Conservation (phyloP, 768 basidiomycete species). For the Gyrodon lividus region DNA sequence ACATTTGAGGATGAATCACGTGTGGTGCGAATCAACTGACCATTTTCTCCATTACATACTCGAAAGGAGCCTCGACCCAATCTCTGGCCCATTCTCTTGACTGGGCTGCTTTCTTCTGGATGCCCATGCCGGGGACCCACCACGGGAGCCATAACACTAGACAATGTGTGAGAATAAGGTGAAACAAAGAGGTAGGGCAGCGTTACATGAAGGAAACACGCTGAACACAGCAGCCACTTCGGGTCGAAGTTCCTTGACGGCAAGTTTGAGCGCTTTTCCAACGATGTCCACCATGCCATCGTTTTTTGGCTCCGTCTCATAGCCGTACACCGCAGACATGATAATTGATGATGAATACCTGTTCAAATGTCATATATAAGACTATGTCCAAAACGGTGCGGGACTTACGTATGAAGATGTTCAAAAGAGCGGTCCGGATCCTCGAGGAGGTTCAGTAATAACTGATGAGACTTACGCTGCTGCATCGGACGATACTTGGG, state of each 20-base stretch:
- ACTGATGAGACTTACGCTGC: slow-evolving; percentile 25
- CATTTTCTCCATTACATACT: slow-evolving; percentile 13
- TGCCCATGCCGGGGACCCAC: slow-evolving; percentile 30
- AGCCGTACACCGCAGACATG: slow-evolving; percentile 33
- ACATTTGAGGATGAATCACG: background rate
- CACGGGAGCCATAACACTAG: slow-evolving; percentile 24
- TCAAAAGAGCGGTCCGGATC: slow-evolving; percentile 22
- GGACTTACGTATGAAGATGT: slow-evolving; percentile 20
- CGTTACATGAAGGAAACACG: slow-evolving; percentile 10
- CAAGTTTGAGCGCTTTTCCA: slow-evolving; percentile 24
- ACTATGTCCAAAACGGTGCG: background rate
- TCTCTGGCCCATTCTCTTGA: slow-evolving; percentile 15
- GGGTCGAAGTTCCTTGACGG: slow-evolving; percentile 22
- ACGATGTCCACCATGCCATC: slow-evolving; percentile 30
- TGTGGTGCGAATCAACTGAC: slow-evolving; percentile 4
- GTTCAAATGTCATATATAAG: background rate
- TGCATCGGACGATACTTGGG: slow-evolving; percentile 33
- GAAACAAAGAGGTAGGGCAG: background rate
- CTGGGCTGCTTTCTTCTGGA: slow-evolving; percentile 24
- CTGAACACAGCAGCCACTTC: slow-evolving; percentile 19
- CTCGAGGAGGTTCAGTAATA: slow-evolving; percentile 29
- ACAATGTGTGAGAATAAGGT: slow-evolving; percentile 11
- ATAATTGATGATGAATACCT: slow-evolving; percentile 30
- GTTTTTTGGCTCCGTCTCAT: slow-evolving; percentile 26
- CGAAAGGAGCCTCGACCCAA: slow-evolving; percentile 23